phyloP scores from a whole-genome alignment of 805 yeast species.

The Candida vaughaniae region DNA sequence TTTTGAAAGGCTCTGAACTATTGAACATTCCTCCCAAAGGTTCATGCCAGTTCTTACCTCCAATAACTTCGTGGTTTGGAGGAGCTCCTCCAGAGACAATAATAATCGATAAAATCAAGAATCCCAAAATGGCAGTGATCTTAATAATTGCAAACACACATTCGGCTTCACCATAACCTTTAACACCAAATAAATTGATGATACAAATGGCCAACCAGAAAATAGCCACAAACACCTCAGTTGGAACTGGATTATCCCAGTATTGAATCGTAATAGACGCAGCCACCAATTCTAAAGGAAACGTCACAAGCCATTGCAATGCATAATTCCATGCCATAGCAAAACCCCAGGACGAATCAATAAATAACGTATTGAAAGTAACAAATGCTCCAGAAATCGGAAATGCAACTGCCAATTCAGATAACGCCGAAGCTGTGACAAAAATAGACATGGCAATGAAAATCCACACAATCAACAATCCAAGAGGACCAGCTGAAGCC shows the following conservation, averaged over 20 bases:
- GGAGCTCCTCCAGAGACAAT: constrained; percentile 62
- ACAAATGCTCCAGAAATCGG: constrained; percentile 67
- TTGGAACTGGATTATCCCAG: constrained; percentile 32
- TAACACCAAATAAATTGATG: constrained; percentile 61
- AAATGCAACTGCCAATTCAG: constrained; percentile 58
- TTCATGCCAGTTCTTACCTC: constrained; percentile 55
- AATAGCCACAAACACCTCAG: constrained; percentile 57
- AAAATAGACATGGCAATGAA: constrained; percentile 54
- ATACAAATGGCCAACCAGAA: constrained; percentile 50
- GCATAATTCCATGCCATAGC: constrained; percentile 54
- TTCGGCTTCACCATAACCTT: constrained; percentile 71
- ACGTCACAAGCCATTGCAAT: constrained; percentile 35
- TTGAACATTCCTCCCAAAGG: constrained; percentile 54
- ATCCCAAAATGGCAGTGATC: constrained; percentile 58
- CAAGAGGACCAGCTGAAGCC: constrained; percentile 62
- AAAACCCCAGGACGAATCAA: constrained; percentile 62
- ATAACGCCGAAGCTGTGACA: constrained; percentile 56
- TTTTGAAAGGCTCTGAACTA: constrained; percentile 48
- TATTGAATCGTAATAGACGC: constrained; percentile 33
- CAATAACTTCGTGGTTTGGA: constrained; percentile 53
- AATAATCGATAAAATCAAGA: constrained; percentile 54
- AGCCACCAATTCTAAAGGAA: constrained; percentile 37
- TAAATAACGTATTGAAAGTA: constrained; percentile 55
- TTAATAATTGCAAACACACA: constrained; percentile 54
- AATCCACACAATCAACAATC: constrained; percentile 56